Evolutionary conservation across 2,329 filamentous ascomycete genomes (phyloP).

Genomic region (Colletotrichum musicola): DNA sequence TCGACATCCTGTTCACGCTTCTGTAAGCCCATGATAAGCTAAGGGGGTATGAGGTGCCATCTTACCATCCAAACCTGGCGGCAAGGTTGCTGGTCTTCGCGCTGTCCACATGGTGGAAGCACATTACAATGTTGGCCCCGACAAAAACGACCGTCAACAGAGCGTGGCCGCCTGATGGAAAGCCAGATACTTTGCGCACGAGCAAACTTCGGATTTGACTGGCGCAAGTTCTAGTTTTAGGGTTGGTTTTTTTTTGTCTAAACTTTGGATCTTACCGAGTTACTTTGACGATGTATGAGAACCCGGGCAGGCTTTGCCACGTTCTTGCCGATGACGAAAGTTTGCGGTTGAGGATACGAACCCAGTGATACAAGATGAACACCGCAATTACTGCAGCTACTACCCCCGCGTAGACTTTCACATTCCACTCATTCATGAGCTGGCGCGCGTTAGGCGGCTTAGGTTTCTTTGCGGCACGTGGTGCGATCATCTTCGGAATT

Average conservation of each 20-base stretch:
- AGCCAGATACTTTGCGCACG: constrained; percentile 1
- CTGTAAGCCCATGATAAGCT: constrained; percentile 9
- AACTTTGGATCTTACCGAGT: neutral
- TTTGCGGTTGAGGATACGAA: neutral
- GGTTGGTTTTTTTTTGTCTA: neutral
- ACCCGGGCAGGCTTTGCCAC: neutral
- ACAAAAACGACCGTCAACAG: constrained; percentile 46
- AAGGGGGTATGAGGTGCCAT: constrained; percentile 34
- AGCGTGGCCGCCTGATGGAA: constrained; percentile 45
- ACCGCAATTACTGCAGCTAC: neutral
- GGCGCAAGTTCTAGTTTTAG: neutral
- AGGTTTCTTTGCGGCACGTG: neutral
- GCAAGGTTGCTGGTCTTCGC: constrained; percentile 47
- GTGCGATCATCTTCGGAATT: neutral
- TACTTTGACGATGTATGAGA: neutral
- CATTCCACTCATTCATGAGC: constrained; percentile 12
- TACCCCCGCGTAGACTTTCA: constrained; percentile 9
- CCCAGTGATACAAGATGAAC: neutral
- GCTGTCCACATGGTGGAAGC: constrained; percentile 50
- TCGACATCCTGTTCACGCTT: constrained; percentile 55
- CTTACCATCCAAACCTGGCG: constrained; percentile 44
- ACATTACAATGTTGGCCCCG: constrained; percentile 49
- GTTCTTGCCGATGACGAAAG: neutral
- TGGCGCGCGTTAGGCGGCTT: constrained; percentile 23
- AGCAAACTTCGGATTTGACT: neutral